Evolutionary conservation across 1,284 basidiomycete genomes (phyloP).

Genomic region (Irpex sp.): DNA sequence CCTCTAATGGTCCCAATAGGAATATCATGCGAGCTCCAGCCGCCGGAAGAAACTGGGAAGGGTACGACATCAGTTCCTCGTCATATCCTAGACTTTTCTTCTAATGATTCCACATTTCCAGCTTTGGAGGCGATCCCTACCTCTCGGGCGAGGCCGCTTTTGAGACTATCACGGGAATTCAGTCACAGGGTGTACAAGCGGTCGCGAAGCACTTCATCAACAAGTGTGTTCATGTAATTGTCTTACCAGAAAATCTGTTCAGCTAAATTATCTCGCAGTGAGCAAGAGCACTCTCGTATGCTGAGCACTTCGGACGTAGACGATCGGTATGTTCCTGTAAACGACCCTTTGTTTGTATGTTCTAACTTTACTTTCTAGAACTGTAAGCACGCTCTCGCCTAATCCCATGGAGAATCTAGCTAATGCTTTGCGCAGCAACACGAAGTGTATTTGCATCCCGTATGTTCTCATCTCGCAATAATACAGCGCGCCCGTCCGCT

Average conservation of each 20-base stretch:
- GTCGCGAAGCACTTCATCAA: slow-evolving; percentile 70
- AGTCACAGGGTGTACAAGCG: slow-evolving; percentile 67
- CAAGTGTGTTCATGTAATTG: slow-evolving; percentile 37
- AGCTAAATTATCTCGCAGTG: slow-evolving; percentile 27
- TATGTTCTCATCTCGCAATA: slow-evolving; percentile 30
- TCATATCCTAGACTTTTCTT: slow-evolving; percentile 24
- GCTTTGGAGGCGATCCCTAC: slow-evolving; percentile 67
- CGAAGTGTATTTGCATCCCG: slow-evolving; percentile 60
- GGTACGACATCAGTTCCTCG: slow-evolving; percentile 41
- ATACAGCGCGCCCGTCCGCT: too few species aligned
- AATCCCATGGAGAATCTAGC: neutral
- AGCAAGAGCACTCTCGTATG: slow-evolving; percentile 64
- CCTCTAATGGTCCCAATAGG: slow-evolving; percentile 54
- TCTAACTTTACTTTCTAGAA: slow-evolving; percentile 6
- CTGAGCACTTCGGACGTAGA: slow-evolving; percentile 67
- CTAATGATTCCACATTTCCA: slow-evolving; percentile 27
- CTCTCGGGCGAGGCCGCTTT: slow-evolving; percentile 68
- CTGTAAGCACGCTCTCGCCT: slow-evolving; percentile 3
- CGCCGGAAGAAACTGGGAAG: slow-evolving; percentile 79
- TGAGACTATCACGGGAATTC: slow-evolving; percentile 64
- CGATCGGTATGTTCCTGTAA: slow-evolving; percentile 52
- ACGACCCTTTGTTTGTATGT: neutral
- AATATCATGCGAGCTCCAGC: slow-evolving; percentile 65
- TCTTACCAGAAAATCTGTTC: neutral
- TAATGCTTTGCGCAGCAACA: slow-evolving; percentile 48